A percentile compares a stretch with the other conserved stretches of the same genome.
These are phyloP conservation scores for Ustilago curta DNA, from an alignment of 1,284 basidiomycete species.

Conservation along the genomic window DNA sequence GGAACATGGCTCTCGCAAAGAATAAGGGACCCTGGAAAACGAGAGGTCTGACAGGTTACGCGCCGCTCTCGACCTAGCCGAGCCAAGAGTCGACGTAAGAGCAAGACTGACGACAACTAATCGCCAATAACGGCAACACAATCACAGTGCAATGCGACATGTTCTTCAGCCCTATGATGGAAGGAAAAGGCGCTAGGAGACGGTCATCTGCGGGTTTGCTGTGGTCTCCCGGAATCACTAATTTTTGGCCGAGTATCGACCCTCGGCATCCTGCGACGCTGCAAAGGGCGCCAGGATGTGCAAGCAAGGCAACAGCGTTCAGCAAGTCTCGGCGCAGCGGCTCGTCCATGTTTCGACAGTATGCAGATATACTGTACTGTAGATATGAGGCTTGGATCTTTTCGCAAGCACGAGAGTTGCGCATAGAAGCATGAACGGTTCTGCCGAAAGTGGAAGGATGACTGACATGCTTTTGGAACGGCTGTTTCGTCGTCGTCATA, in stretches of 20 bases:
- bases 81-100: slow-evolving; percentile 2
- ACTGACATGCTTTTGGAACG: neutral
- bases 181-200: no score
- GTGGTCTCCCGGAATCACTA: no score
- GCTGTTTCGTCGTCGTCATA: slow-evolving; percentile 2
- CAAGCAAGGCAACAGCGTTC: no score
- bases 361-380: no score
- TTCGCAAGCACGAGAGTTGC: neutral
- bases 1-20: slow-evolving; percentile 4
- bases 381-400: neutral
- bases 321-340: no score
- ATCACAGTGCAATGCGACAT: neutral
- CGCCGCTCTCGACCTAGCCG: slow-evolving; percentile 6
- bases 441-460: neutral
- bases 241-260: no score
- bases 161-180: neutral
- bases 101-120: slow-evolving; percentile 2
- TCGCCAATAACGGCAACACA: neutral
- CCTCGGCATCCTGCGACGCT: no score
- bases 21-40: slow-evolving; percentile 1
- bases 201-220: no score
- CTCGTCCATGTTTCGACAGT: no score
- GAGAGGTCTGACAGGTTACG: slow-evolving; percentile 1
- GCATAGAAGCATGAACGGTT: no score
- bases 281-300: no score